Conservation (phyloP, 75 land plant species). For the Selaginella tamariscina region DNA sequence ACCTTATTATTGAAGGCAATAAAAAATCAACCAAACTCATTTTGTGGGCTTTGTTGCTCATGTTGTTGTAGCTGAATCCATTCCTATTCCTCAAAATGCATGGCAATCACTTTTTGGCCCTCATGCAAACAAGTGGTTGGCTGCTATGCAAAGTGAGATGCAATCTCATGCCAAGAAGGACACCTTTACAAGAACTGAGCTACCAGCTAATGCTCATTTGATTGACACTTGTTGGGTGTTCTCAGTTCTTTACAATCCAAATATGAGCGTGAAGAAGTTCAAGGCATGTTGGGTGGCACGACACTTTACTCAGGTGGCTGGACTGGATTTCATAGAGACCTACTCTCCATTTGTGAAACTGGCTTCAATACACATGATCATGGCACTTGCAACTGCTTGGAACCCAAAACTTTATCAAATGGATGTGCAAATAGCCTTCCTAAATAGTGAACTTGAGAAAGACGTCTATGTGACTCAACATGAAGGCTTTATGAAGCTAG, state of each 20-base stretch:
- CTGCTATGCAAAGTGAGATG: constrained; percentile 5
- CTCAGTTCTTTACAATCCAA: background rate
- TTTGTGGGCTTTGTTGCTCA: constrained; percentile 3
- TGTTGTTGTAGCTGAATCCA: background rate
- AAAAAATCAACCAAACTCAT: background rate
- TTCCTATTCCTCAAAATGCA: background rate
- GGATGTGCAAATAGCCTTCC: constrained; percentile 8
- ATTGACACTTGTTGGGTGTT: constrained; percentile 1
- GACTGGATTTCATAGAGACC: constrained; percentile 7
- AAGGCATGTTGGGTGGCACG: constrained; percentile 6
- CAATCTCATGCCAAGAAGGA: background rate
- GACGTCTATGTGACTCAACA: background rate
- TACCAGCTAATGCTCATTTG: background rate
- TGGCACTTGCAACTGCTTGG: background rate
- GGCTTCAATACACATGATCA: background rate
- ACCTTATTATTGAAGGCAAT: background rate
- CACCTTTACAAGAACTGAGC: background rate
- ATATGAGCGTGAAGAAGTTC: background rate
- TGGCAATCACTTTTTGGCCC: background rate
- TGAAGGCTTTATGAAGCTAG: constrained; percentile 1
- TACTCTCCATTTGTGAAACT: constrained; percentile 4
- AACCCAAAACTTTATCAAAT: background rate
- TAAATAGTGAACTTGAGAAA: background rate
- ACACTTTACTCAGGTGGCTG: background rate
- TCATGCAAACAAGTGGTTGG: constrained; percentile 1